Evolutionary conservation across 2,329 filamentous ascomycete genomes (phyloP), one percentile per base, ranked within the genome.

Genomic region (Colletotrichum sp.): DNA sequence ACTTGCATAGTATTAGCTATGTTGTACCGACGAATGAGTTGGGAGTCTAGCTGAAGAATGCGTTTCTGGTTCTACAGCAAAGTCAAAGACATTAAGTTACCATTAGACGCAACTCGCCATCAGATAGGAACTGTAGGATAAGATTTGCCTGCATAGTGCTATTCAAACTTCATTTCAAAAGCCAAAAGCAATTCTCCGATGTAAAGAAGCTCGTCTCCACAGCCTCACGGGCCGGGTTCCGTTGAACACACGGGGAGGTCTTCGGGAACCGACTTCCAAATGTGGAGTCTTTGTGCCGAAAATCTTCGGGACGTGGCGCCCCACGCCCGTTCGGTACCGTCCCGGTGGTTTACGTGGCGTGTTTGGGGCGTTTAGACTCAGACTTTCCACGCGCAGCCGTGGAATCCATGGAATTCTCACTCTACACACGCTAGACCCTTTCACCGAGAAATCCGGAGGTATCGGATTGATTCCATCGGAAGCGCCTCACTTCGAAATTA

Each of bases 1-100:
- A 21, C 36, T 16, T 18, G 2, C 0, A 21, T 52, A 6, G n/a
- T 8, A 12, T 1, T 21, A 52, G n/a, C n/a, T 8, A 21, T 1
- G 6, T 3, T 13, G n/a, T 52, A 52, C 3, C 3, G 44, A 52
- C n/a, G 44, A 52, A 52, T 52, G 44, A 52, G n/a, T 21, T 49
- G 8, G 0, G 10, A 52, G 44, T 49, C 44, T 52, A 52, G n/a
- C 44, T 52, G n/a, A 9, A 52, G 3, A 52, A 13, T 52, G 44
- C 44, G 10, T 21, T 52, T 21, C 44, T 52, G 3, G 3, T 21
- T 7, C 44, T 52, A 4, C 6, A 21, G 44, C 3, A 52, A 21
- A 52, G n/a, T 52, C 44, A 52, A 44, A 52, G 44, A 0, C 12
- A 13, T 52, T 21, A 4, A 52, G 10, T 52, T 52, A 52, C 2